phyloP scores from a whole-genome alignment of 2,329 filamentous ascomycete genomes.

The Tolypocladium album region DNA sequence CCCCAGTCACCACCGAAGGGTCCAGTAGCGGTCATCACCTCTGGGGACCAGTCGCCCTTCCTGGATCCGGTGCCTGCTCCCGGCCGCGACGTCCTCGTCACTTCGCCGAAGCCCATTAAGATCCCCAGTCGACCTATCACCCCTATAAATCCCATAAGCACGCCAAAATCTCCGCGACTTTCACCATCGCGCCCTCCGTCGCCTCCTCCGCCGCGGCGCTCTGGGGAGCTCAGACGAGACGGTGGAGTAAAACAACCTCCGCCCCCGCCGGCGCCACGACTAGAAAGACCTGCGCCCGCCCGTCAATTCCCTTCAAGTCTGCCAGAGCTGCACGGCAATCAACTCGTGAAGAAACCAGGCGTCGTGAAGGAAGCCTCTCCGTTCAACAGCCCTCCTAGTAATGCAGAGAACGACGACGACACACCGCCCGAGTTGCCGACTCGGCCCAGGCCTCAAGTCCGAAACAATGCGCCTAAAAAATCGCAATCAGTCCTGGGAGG shows the following conservation, averaged over 20 bases:
- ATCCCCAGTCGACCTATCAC: slow-evolving; percentile 46
- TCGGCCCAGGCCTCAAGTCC: slow-evolving; percentile 34
- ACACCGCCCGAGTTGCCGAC: slow-evolving; percentile 37
- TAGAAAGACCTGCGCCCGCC: slow-evolving; percentile 49
- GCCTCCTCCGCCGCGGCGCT: slow-evolving; percentile 52
- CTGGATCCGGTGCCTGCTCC: slow-evolving; percentile 36
- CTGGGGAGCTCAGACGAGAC: slow-evolving; percentile 45
- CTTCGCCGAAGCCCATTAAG: slow-evolving; percentile 35
- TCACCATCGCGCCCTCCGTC: slow-evolving; percentile 44
- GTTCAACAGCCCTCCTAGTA: slow-evolving; percentile 75
- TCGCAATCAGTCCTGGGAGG: slow-evolving; percentile 10
- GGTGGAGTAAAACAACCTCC: slow-evolving; percentile 31
- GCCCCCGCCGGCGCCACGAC: slow-evolving; percentile 70
- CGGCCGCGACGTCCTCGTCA: slow-evolving; percentile 27
- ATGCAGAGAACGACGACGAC: slow-evolving; percentile 37
- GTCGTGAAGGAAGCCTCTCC: slow-evolving; percentile 51
- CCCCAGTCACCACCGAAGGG: slow-evolving; percentile 57
- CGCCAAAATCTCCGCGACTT: slow-evolving; percentile 33
- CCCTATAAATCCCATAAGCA: slow-evolving; percentile 28
- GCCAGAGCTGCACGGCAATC: slow-evolving; percentile 6
- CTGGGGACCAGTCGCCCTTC: slow-evolving; percentile 31
- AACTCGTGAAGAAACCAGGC: slow-evolving; percentile 6
- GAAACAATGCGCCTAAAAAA: slow-evolving; percentile 11
- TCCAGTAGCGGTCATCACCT: slow-evolving; percentile 19
- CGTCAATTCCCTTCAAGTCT: slow-evolving; percentile 8